A percentile compares a stretch with the other conserved stretches of the same genome.
Evolutionary conservation across 495 filamentous ascomycete genomes (phyloP).

Genomic region (Daldinia vernicosa): DNA sequence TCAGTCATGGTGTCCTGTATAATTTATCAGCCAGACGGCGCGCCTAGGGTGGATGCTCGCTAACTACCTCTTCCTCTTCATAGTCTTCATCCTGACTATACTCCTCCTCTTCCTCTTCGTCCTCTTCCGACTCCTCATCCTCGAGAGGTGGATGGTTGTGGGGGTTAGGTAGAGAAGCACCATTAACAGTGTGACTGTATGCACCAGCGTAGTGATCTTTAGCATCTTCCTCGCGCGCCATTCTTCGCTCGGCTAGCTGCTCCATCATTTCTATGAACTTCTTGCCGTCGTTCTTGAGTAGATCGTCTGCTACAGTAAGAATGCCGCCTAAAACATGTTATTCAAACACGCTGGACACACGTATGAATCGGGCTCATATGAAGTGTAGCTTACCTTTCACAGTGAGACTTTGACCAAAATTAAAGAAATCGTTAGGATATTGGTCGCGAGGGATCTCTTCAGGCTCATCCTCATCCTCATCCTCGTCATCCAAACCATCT

Average conservation of each 20-base stretch:
- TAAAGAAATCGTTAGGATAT: slow-evolving; percentile 85
- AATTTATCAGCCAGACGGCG: slow-evolving; percentile 45
- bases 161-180: slow-evolving; percentile 50
- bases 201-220: slow-evolving; percentile 69
- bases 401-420: slow-evolving; percentile 95
- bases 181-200: slow-evolving; percentile 61
- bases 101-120: slow-evolving; percentile 87
- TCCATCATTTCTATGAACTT: slow-evolving; percentile 99
- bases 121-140: slow-evolving; percentile 78
- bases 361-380: slow-evolving; percentile 41
- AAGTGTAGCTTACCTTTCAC: slow-evolving; percentile 80
- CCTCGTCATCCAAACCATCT: slow-evolving; percentile 71
- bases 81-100: slow-evolving; percentile 89
- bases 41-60: slow-evolving; percentile 7
- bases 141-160: slow-evolving; percentile 66
- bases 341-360: slow-evolving; percentile 43
- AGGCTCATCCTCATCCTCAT: slow-evolving; percentile 66
- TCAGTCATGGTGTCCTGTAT: slow-evolving; percentile 92
- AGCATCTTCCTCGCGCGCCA: slow-evolving; percentile 95
- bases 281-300: slow-evolving; percentile 98
- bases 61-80: slow-evolving; percentile 85
- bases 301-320: slow-evolving; percentile 96
- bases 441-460: slow-evolving; percentile 69
- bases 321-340: slow-evolving; percentile 79
- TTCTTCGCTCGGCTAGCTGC: slow-evolving; percentile 94